Conservation (phyloP, 2,329 filamentous ascomycete species). For the Mycosphaerella arachidis region DNA sequence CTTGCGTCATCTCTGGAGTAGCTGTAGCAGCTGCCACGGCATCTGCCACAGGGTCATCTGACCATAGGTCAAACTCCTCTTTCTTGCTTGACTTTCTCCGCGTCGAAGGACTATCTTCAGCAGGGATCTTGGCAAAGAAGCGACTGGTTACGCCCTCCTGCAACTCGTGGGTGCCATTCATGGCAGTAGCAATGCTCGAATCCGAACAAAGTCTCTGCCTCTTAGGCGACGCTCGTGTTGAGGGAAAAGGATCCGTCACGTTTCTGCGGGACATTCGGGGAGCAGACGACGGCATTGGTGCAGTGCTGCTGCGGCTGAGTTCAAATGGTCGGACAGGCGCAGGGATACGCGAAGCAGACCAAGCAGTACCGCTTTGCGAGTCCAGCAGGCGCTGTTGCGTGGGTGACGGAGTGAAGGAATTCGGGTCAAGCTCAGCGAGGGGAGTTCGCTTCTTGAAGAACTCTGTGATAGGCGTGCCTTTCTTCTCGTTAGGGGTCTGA, state of each 20-base stretch:
- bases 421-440: constrained; percentile 63
- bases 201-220: constrained; percentile 40
- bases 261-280: constrained; percentile 41
- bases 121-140: constrained; percentile 38
- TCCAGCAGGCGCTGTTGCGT: constrained; percentile 58
- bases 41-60: constrained; percentile 46
- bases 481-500: constrained; percentile 51
- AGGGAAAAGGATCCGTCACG: constrained; percentile 32
- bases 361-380: constrained; percentile 50
- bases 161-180: constrained; percentile 16
- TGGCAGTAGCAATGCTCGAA: constrained; percentile 28
- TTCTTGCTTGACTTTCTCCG: constrained; percentile 34
- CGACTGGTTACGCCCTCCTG: constrained; percentile 38
- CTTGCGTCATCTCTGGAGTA: constrained; percentile 14
- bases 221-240: constrained; percentile 17
- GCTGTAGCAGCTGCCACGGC: constrained; percentile 36
- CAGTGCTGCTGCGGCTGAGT: constrained; percentile 12
- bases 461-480: constrained; percentile 56
- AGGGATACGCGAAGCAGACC: constrained; percentile 49
- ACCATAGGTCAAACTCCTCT: constrained; percentile 44
- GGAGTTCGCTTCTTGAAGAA: constrained; percentile 65
- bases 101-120: constrained; percentile 40
- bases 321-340: constrained; percentile 25
- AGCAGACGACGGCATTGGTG: constrained; percentile 37
- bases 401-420: constrained; percentile 62